These are phyloP conservation scores for Leccinum subtestaceum DNA, from an alignment of 768 basidiomycete species.

Conservation along the genomic window DNA sequence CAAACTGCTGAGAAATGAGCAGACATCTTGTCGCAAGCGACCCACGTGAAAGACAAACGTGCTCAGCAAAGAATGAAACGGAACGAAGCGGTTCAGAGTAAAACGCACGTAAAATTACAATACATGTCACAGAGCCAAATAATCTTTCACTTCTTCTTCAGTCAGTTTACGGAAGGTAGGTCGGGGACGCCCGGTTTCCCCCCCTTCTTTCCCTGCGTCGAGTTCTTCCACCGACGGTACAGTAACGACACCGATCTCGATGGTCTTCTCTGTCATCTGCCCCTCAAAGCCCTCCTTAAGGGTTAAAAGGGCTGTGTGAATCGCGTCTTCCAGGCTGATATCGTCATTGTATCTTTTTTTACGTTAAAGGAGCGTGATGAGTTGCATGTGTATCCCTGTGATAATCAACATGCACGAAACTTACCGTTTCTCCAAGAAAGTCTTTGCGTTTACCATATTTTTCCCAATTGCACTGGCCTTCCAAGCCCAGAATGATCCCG, in stretches of 20 bases:
- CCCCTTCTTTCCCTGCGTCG: conserved; percentile 64
- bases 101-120: conserved; percentile 31
- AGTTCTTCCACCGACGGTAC: conserved; percentile 67
- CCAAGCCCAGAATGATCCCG: conserved; percentile 99
- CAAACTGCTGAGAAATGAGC: conserved; percentile 3
- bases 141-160: conserved; percentile 97
- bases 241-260: conserved; percentile 96
- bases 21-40: conserved; percentile 4
- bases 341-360: conserved; percentile 97
- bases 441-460: conserved; percentile 99
- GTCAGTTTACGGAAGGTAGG: conserved; percentile 93
- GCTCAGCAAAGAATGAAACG: conserved; percentile 16
- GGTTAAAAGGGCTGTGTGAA: conserved; percentile 96
- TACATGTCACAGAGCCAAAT: conserved; percentile 71
- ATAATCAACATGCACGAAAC: conserved; percentile 33
- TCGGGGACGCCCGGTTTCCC: conserved; percentile 64
- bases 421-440: conserved; percentile 97
- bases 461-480: conserved; percentile 99
- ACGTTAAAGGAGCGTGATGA: conserved; percentile 20
- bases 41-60: conserved; percentile 9
- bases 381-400: conserved; percentile 16
- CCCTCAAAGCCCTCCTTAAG: conserved; percentile 99
- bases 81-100: conserved; percentile 17
- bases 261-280: conserved; percentile 99
- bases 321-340: conserved; percentile 97